Conservation (phyloP, 2,329 filamentous ascomycete species). For the Aspergillus proliferans region DNA sequence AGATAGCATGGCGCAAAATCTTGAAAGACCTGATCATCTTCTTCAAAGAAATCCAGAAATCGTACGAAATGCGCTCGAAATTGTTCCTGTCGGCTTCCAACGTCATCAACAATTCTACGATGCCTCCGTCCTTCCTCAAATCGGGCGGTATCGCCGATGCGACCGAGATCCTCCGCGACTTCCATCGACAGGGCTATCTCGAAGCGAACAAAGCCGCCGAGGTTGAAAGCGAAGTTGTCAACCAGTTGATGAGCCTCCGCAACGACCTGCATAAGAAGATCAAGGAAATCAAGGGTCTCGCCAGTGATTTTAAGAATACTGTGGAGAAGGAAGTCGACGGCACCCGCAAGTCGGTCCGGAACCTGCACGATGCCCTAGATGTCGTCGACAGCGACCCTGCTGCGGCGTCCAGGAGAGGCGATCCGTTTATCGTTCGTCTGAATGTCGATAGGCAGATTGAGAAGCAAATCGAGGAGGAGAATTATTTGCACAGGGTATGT, state of each 20-base stretch:
- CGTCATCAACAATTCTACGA: constrained; percentile 70
- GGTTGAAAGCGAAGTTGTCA: constrained; percentile 85
- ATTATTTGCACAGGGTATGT: constrained; percentile 83
- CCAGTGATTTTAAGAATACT: constrained; percentile 92
- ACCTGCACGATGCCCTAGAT: constrained; percentile 74
- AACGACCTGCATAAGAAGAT: constrained; percentile 92
- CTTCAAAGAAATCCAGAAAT: constrained; percentile 83
- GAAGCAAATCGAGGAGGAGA: constrained; percentile 91
- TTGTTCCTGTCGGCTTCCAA: constrained; percentile 75
- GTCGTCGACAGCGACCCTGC: constrained; percentile 72
- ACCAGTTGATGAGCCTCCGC: constrained; percentile 75
- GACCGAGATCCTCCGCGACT: constrained; percentile 68
- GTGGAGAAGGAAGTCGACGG: constrained; percentile 91
- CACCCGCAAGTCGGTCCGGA: constrained; percentile 71
- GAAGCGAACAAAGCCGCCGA: constrained; percentile 86
- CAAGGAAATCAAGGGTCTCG: constrained; percentile 93
- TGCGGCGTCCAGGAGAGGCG: constrained; percentile 73
- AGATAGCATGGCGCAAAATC: constrained; percentile 81
- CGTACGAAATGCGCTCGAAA: constrained; percentile 82
- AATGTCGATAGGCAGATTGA: constrained; percentile 86
- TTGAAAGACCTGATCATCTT: constrained; percentile 91
- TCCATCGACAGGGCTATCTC: constrained; percentile 71
- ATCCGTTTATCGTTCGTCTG: constrained; percentile 82
- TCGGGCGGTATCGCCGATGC: constrained; percentile 86
- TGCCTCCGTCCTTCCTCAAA: constrained; percentile 68